A percentile compares a stretch with the other conserved stretches of the same genome.
phyloP scores from a whole-genome alignment of 768 basidiomycete genomes.

The Hypsizygus marmoreus region DNA sequence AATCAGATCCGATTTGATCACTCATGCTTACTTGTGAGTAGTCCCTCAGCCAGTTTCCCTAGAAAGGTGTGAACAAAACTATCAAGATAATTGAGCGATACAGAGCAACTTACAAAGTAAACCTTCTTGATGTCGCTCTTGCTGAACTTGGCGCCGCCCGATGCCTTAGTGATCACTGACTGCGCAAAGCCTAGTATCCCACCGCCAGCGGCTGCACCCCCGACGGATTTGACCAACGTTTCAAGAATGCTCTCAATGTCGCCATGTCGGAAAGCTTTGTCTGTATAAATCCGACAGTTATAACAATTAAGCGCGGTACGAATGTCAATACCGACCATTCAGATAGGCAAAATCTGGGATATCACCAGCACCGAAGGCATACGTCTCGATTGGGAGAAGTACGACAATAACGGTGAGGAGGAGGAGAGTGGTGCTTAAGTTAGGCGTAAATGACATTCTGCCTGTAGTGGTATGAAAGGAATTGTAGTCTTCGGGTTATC shows the following conservation, averaged over 20 bases:
- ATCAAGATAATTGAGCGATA: background rate
- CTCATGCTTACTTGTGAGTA: slow-evolving; percentile 53
- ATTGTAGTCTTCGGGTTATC: slow-evolving; percentile 11
- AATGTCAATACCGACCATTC: slow-evolving; percentile 41
- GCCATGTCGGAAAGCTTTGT: slow-evolving; percentile 76
- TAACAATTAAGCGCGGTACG: slow-evolving; percentile 2
- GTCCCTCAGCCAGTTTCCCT: slow-evolving; percentile 74
- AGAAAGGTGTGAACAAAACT: background rate
- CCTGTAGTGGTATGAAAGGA: slow-evolving; percentile 3
- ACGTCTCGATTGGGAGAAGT: slow-evolving; percentile 44
- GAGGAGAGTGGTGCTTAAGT: slow-evolving; percentile 31
- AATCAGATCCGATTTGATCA: slow-evolving; percentile 1
- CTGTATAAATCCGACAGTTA: slow-evolving; percentile 31
- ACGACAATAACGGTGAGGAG: slow-evolving; percentile 39
- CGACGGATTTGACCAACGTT: slow-evolving; percentile 57
- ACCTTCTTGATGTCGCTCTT: slow-evolving; percentile 69
- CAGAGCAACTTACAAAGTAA: slow-evolving; percentile 50
- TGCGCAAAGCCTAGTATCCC: slow-evolving; percentile 55
- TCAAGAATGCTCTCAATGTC: slow-evolving; percentile 74
- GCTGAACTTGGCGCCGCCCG: slow-evolving; percentile 60
- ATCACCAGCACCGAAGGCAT: slow-evolving; percentile 66
- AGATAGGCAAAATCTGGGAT: slow-evolving; percentile 74
- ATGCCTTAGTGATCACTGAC: slow-evolving; percentile 43
- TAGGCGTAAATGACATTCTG: slow-evolving; percentile 31
- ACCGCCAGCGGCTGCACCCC: slow-evolving; percentile 43